These are phyloP conservation scores for maize (Zea mays) DNA, from an alignment of 176 grass and related monocot species.

Conservation along the genomic window Zm-B73-REFERENCE-NAM-5.0 NC_050097.1:233168501-233169000, in stretches of 20 bases:
- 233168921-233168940: constrained; percentile 34
- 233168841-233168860: constrained; percentile 14
- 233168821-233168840: constrained; percentile 44
- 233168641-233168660: constrained; percentile 70
- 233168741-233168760: constrained; percentile 29
- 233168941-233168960: not conserved
- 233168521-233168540: constrained; percentile 99
- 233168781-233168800: constrained; percentile 44
- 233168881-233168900: constrained; percentile 53
- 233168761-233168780: constrained; percentile 28
- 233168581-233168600: constrained; percentile 38
- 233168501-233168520: constrained; percentile 81
- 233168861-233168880: constrained; percentile 31
- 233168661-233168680: constrained; percentile 45
- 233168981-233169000: not conserved
- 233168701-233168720: constrained; percentile 24
- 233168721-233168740: constrained; percentile 30
- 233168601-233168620: constrained; percentile 38
- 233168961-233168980: not conserved
- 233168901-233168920: constrained; percentile 45
- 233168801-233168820: constrained; percentile 41
- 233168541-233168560: constrained; percentile 94
- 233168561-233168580: constrained; percentile 96
- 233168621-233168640: constrained; percentile 27
- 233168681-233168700: constrained; percentile 34